phyloP scores from a whole-genome alignment of 2,329 filamentous ascomycete species.

The Ceratocystis destructans region DNA sequence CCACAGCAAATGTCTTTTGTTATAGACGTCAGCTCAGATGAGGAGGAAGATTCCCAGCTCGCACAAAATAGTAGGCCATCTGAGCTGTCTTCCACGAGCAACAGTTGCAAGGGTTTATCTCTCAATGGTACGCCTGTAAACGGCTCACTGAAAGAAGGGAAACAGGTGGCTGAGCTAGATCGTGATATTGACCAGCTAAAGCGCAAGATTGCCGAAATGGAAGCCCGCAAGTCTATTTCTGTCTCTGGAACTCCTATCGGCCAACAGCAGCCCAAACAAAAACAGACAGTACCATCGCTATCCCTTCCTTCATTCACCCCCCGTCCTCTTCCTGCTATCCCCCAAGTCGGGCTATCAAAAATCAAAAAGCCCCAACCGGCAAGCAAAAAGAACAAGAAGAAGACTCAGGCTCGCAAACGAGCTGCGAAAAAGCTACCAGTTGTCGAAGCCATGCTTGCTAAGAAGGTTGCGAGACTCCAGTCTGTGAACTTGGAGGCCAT shows the following conservation, averaged over 20 bases:
- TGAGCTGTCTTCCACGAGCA: slow-evolving; percentile 7
- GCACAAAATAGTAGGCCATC: slow-evolving; percentile 9
- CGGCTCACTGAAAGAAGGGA: background rate
- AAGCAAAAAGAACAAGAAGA: slow-evolving; percentile 2
- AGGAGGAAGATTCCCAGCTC: slow-evolving; percentile 17
- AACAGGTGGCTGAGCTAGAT: slow-evolving; percentile 28
- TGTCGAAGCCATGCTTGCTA: slow-evolving; percentile 25
- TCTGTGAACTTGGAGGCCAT: slow-evolving; percentile 13
- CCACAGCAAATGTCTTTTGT: slow-evolving; percentile 10
- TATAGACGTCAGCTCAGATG: slow-evolving; percentile 17
- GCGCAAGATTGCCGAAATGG: slow-evolving; percentile 43
- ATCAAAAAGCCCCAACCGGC: background rate
- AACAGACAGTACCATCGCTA: background rate
- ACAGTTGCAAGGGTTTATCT: background rate
- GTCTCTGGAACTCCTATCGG: background rate
- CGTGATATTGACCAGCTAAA: slow-evolving; percentile 48
- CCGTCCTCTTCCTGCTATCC: background rate
- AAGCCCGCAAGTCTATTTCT: slow-evolving; percentile 36
- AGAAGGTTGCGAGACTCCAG: slow-evolving; percentile 19
- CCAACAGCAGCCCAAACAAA: background rate
- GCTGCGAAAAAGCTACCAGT: slow-evolving; percentile 26
- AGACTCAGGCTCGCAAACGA: background rate
- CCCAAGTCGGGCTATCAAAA: background rate
- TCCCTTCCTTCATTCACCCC: background rate
- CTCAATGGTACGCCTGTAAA: background rate